Conservation (phyloP, 129 eudicot genomes). For the Chrysanthemum makinoi region DNA sequence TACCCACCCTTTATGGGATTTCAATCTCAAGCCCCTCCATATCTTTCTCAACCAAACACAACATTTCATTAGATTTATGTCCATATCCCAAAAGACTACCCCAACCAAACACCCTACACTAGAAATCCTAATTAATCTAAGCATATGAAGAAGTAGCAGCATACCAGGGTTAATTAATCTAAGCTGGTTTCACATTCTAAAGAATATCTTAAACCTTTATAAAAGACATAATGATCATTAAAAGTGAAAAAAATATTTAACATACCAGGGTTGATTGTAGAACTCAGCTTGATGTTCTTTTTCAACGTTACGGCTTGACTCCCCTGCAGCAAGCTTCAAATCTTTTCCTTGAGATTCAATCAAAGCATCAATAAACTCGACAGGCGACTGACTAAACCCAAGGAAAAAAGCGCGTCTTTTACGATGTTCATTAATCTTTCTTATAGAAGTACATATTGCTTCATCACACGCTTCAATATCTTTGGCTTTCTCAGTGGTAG, state of each 20-base stretch:
- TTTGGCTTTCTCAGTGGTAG: slow-evolving; percentile 19
- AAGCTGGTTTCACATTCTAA: too few relatives aligned
- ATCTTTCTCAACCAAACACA: too few relatives aligned
- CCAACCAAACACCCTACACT: too few relatives aligned
- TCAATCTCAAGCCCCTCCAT: too few relatives aligned
- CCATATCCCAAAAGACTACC: too few relatives aligned
- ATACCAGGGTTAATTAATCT: too few relatives aligned
- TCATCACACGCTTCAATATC: slow-evolving; percentile 21
- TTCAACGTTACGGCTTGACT: slow-evolving; percentile 1
- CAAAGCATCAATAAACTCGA: slow-evolving; percentile 16
- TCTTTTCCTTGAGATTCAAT: slow-evolving; percentile 20
- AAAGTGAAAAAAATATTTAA: not conserved
- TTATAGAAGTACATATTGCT: slow-evolving; percentile 11
- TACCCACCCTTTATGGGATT: too few relatives aligned
- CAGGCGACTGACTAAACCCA: slow-evolving; percentile 21
- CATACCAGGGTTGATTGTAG: slow-evolving; percentile 20
- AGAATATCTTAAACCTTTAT: too few relatives aligned
- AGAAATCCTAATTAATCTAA: not conserved
- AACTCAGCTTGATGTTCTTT: slow-evolving; percentile 18
- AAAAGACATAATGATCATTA: too few relatives aligned
- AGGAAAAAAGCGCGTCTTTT: slow-evolving; percentile 20
- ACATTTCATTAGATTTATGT: too few relatives aligned
- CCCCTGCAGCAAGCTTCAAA: slow-evolving; percentile 16
- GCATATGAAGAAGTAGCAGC: not conserved
- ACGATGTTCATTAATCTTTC: slow-evolving; percentile 16